Evolutionary conservation across 352 stramenopile species (phyloP).

Genomic region (Pythium vanterpoolii): DNA sequence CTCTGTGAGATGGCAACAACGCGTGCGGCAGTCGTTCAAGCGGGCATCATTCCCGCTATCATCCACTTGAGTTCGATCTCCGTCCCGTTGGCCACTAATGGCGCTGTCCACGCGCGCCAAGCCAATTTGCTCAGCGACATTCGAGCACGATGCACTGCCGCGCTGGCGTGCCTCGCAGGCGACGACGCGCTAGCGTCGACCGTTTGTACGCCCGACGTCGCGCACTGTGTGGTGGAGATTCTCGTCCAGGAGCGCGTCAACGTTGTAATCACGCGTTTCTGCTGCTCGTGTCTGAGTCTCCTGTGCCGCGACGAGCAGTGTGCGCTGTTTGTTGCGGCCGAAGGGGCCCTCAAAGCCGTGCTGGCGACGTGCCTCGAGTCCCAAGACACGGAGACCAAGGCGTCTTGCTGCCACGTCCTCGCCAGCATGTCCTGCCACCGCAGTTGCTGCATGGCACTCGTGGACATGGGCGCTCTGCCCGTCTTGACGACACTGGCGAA

Average conservation of each 20-base stretch:
- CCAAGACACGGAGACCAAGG: conserved; percentile 61
- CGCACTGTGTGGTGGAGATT: conserved; percentile 52
- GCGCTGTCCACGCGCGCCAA: conserved; percentile 6
- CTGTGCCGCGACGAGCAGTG: conserved; percentile 69
- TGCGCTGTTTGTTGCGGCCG: conserved; percentile 45
- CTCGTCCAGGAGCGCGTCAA: conserved; percentile 46
- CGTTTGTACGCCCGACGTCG: conserved; percentile 50
- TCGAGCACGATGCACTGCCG: conserved; percentile 55
- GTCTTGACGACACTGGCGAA: conserved; percentile 57
- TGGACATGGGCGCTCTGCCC: conserved; percentile 46
- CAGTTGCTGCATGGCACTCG: conserved; percentile 50
- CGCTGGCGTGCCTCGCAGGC: conserved; percentile 55
- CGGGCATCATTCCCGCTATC: conserved; percentile 56
- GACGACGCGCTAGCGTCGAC: conserved; percentile 33
- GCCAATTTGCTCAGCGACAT: conserved; percentile 38
- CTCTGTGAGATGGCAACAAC: conserved; percentile 57
- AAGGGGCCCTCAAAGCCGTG: conserved; percentile 49
- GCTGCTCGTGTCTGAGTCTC: conserved; percentile 66
- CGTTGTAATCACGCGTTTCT: conserved; percentile 64
- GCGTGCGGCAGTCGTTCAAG: conserved; percentile 40
- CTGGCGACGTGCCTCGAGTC: conserved; percentile 60
- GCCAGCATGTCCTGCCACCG: conserved; percentile 70
- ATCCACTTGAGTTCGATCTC: conserved; percentile 39
- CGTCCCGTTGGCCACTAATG: background rate
- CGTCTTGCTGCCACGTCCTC: conserved; percentile 69